Conservation (phyloP, 495 filamentous ascomycete species). For the Entonaema liquescens region DNA sequence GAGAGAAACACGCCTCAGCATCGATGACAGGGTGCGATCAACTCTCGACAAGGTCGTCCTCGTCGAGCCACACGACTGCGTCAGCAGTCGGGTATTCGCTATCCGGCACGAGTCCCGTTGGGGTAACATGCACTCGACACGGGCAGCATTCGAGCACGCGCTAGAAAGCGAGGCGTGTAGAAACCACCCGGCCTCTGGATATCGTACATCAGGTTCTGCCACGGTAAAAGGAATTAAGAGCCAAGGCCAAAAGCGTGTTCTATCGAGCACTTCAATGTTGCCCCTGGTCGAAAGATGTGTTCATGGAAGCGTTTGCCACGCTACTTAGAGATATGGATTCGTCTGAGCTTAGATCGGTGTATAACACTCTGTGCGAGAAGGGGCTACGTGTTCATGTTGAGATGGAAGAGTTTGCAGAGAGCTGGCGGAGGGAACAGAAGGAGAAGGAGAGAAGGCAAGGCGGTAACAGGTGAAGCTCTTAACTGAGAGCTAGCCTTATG, state of each 20-base stretch:
- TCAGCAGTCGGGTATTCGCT: constrained; percentile 69
- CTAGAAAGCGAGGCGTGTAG: constrained; percentile 54
- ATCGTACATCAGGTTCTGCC: constrained; percentile 68
- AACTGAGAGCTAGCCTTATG: neutral
- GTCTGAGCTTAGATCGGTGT: constrained; percentile 64
- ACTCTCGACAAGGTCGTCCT: constrained; percentile 62
- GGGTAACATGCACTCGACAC: constrained; percentile 68
- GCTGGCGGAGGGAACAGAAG: constrained; percentile 41
- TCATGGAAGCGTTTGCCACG: constrained; percentile 65
- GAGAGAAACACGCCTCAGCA: constrained; percentile 71
- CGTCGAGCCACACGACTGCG: constrained; percentile 50
- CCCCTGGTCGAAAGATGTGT: constrained; percentile 78
- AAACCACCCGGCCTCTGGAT: constrained; percentile 68
- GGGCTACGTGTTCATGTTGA: constrained; percentile 56
- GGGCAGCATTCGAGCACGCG: constrained; percentile 76
- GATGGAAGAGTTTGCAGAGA: constrained; percentile 51
- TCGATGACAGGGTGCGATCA: constrained; percentile 76
- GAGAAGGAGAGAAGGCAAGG: constrained; percentile 14
- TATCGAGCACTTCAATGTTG: constrained; percentile 75
- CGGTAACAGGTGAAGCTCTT: neutral
- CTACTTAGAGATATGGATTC: constrained; percentile 43
- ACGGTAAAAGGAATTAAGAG: constrained; percentile 34
- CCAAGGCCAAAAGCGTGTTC: constrained; percentile 59
- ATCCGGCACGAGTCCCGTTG: constrained; percentile 70
- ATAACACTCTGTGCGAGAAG: constrained; percentile 49